These are phyloP conservation scores for Aspergillus sojae DNA, from an alignment of 2,329 filamentous ascomycete genomes.

Conservation along the genomic window DNA sequence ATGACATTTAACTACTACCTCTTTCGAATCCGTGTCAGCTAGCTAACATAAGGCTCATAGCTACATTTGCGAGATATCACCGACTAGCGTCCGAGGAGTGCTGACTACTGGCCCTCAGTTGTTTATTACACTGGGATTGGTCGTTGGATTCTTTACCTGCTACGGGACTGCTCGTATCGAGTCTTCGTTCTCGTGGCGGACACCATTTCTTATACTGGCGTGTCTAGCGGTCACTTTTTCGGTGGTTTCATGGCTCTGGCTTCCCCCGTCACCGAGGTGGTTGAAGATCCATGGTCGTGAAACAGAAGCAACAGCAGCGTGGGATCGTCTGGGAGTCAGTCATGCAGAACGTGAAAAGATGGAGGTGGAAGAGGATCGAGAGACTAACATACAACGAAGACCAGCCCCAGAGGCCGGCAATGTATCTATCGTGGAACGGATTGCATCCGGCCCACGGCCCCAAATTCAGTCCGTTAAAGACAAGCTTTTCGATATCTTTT, in stretches of 20 bases:
- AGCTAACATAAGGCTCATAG: constrained; percentile 28
- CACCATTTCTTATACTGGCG: constrained; percentile 57
- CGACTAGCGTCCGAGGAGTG: constrained; percentile 52
- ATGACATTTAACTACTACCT: neutral
- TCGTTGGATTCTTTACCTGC: constrained; percentile 62
- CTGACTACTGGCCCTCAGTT: constrained; percentile 59
- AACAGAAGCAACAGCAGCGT: constrained; percentile 48
- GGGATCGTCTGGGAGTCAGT: constrained; percentile 49
- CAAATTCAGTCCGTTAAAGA: constrained; percentile 18
- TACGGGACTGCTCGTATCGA: constrained; percentile 56
- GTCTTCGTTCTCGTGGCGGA: constrained; percentile 57
- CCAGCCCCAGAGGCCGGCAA: constrained; percentile 8
- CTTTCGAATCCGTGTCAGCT: constrained; percentile 30
- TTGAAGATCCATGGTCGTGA: constrained; percentile 52
- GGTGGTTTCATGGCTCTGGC: constrained; percentile 39
- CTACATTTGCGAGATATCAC: constrained; percentile 64
- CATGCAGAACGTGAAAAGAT: constrained; percentile 53
- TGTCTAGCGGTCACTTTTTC: constrained; percentile 45
- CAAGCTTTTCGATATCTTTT: constrained; percentile 37
- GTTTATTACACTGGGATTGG: constrained; percentile 54
- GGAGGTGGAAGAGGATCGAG: constrained; percentile 38
- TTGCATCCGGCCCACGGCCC: neutral
- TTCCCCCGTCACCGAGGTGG: constrained; percentile 64
- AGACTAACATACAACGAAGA: constrained; percentile 7
- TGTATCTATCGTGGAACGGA: constrained; percentile 3